Percentiles rank a stretch among this genome's conserved stretches.
Evolutionary conservation across 345 rosid species (phyloP).

Genomic region (Gossypium ekmanianum): DNA sequence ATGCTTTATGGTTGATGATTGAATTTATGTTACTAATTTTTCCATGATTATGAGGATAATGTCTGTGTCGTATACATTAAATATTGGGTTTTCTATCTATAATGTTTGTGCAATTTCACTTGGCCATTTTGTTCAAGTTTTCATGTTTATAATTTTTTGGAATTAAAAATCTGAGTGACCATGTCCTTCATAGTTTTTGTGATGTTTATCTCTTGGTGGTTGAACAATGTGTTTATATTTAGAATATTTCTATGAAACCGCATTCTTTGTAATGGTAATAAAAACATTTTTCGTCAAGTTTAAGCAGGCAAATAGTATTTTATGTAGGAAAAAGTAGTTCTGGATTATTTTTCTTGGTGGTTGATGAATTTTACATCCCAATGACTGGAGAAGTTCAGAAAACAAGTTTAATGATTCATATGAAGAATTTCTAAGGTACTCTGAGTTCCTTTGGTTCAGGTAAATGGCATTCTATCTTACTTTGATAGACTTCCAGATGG

Average conservation of each 20-base stretch:
- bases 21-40: no score
- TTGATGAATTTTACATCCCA: background rate
- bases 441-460: slow-evolving; percentile 31
- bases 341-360: background rate
- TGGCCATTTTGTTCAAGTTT: background rate
- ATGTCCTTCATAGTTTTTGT: no score
- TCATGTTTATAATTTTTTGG: background rate
- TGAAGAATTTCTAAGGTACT: background rate
- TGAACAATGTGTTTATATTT: no score
- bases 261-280: no score
- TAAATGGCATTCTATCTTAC: slow-evolving; percentile 48
- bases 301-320: background rate
- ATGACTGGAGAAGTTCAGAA: background rate
- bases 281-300: background rate
- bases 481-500: slow-evolving; percentile 48
- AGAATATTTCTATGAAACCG: no score
- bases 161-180: no score
- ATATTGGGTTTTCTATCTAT: background rate
- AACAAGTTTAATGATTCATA: background rate
- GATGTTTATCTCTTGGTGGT: no score
- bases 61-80: no score
- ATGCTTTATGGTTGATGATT: background rate
- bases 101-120: background rate
- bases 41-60: no score
- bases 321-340: background rate